Evolutionary conservation across 352 stramenopile species (phyloP), one percentile per base, ranked within the genome.

Genomic region (Phytopythium sindhum): DNA sequence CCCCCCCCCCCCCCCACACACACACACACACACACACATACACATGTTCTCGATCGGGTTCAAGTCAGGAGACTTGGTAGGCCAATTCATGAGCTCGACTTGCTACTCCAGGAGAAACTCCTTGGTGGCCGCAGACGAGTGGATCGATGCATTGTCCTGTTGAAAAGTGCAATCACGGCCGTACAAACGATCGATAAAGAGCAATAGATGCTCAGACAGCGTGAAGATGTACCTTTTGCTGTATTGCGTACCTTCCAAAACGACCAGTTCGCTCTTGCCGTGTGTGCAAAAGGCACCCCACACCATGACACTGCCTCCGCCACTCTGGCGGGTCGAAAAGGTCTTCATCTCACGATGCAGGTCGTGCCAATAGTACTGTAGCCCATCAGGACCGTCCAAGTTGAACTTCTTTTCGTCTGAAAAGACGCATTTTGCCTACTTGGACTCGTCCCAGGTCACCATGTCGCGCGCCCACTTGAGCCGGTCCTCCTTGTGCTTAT

Each of bases 291-390:
- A 65, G 0, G 48, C 69, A 1, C 61, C 3, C 44, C 33, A 19
- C 63, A 48, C 7, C n/a, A n/a, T n/a, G n/a, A n/a, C n/a, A n/a
- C n/a, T n/a, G n/a, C n/a, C n/a, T n/a, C n/a, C n/a, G n/a, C 63
- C 63, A 59, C 57, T 64, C 29, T 68, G 63, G 1, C 65, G 53
- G n/a, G 37, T 59, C 4, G 55, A 64, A 10, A 47, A 66, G 10
- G 67, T 61, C 48, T 67, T 31, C 24, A 47, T 24, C 21, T 67
- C 48, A n/a, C 29, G 28, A 4, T 59, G 12, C 9, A 69, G 26
- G 33, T 69, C 59, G 37, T 61, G 67, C 67, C 67, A 73, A 24
- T 66, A 69, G 26, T 58, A 67, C 48, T 73, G 55, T 1, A 55
- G 24, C 0, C 67, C 59, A 5, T 70, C 63, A 12, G 54, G 59